Evolutionary conservation across 1,284 basidiomycete genomes (phyloP).

Genomic region (Cutaneotrichosporon cutaneum): DNA sequence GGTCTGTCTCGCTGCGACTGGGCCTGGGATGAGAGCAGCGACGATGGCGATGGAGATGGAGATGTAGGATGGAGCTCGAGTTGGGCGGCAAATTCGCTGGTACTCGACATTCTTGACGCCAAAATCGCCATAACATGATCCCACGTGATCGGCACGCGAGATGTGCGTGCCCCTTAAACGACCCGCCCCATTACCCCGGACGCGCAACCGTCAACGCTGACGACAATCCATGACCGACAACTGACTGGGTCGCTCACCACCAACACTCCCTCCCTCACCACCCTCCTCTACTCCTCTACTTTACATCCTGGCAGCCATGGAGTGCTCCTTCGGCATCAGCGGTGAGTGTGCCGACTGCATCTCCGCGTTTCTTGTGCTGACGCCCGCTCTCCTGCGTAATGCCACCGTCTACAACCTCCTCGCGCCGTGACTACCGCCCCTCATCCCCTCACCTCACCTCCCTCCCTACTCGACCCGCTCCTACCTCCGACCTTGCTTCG

Average conservation of each 20-base stretch:
- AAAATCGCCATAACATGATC: constrained; percentile 54
- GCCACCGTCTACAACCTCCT: not conserved
- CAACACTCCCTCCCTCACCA: constrained; percentile 3
- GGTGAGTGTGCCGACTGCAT: constrained; percentile 28
- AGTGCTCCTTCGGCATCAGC: constrained; percentile 58
- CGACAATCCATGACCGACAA: constrained; percentile 9
- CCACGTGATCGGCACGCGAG: not conserved
- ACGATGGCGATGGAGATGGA: too few relatives aligned
- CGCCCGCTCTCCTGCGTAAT: not conserved
- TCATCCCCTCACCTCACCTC: not conserved
- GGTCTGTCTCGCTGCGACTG: not conserved
- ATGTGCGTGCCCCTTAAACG: not conserved
- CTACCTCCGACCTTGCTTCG: not conserved
- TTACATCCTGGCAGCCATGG: constrained; percentile 32
- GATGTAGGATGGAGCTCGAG: not conserved
- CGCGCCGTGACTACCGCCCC: not conserved
- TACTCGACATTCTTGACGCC: not conserved
- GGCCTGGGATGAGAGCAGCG: too few relatives aligned
- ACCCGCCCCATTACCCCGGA: constrained; percentile 4
- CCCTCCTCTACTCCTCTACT: not conserved
- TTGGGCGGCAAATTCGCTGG: not conserved
- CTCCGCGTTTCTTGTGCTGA: not conserved
- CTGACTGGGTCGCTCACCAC: not conserved
- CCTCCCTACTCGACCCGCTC: not conserved
- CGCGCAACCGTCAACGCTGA: constrained; percentile 17